Base-by-base conservation (phyloP, 2,329 filamentous ascomycete genomes). In the Colletotrichum incanum region DNA sequence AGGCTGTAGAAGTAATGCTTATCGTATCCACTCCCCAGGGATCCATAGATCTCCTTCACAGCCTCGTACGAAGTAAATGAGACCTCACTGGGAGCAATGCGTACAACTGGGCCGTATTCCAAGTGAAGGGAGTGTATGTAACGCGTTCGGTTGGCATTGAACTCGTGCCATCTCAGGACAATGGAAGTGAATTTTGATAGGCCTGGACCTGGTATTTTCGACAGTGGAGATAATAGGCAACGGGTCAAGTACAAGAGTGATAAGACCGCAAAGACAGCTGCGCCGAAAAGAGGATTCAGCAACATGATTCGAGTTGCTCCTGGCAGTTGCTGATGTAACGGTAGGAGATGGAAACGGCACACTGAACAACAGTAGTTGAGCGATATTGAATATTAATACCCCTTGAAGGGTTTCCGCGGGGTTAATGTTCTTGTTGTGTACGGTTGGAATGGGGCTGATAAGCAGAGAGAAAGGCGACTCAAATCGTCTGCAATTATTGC, bases 1-100 rank as follows among this genome's bases (percentile, higher is more conserved):
- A 92, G 79, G 72, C 90, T 82, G 76, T 92, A 92, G 75, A 92
- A 92, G 64, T 88, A 86, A 0, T 89, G 91, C 81, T 92, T 92
- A 76, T 92, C 89, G 76, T 89, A 92, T 34, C 90, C 90, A 76
- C 89, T 91, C 4, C 90, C 90, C 0, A 87, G 86, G 0, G 87
- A 88, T 73, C 86, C 86, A 78, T 92, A 92, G 55, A 92, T 92
- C 80, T 91, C 88, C 76, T 89, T 91, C 62, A 91, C 79, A 0
- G 87, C 90, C 16, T 84, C 82, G 9, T 83, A 80, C 2, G 88
- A 90, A 0, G 88, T 86, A 74, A 92, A 91, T 0, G 88, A 88
- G 3, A 90, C 86, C 79, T 92, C 90, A 70, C 86, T 85, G 0
- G 90, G 90, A 0, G 84, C 86, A 39, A 92, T 77, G 6, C 90